phyloP scores from a whole-genome alignment of 2,329 filamentous ascomycete species.

The Colletotrichum zoysiae region DNA sequence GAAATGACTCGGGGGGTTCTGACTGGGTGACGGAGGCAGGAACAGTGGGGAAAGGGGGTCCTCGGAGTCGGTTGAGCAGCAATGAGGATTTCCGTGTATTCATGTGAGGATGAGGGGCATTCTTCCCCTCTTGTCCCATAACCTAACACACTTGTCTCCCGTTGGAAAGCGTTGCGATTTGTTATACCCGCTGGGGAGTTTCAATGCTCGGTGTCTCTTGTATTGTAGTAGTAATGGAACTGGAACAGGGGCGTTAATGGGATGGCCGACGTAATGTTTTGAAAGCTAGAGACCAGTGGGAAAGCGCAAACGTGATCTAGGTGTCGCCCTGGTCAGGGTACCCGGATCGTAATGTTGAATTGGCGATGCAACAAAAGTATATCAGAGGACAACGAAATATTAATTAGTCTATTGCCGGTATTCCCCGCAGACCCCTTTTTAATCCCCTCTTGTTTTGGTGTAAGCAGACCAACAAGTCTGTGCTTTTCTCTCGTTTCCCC shows the following conservation, averaged over 20 bases:
- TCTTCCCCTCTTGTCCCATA: background rate
- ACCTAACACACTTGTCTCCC: constrained; percentile 5
- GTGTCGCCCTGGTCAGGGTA: constrained; percentile 6
- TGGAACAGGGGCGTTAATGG: background rate
- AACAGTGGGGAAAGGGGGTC: constrained; percentile 28
- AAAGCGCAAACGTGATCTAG: background rate
- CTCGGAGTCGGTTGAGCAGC: constrained; percentile 29
- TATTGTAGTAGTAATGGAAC: background rate
- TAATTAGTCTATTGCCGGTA: background rate
- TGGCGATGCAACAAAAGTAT: constrained; percentile 34
- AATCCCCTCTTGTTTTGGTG: background rate
- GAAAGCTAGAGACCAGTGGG: background rate
- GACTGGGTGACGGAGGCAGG: constrained; percentile 42
- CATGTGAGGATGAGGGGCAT: constrained; percentile 33
- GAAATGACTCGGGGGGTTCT: constrained; percentile 36
- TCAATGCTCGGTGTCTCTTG: constrained; percentile 6
- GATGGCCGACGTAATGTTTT: constrained; percentile 2
- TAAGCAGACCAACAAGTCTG: constrained; percentile 19
- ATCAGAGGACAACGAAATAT: constrained; percentile 17
- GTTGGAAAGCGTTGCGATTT: constrained; percentile 40
- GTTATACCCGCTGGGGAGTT: constrained; percentile 35
- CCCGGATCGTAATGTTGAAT: constrained; percentile 36
- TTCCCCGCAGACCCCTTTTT: constrained; percentile 37
- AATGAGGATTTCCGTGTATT: constrained; percentile 41
- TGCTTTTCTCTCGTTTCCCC: constrained; percentile 12